Conservation (phyloP, 2,329 filamentous ascomycete genomes). For the Ascochyta rabiei region DNA sequence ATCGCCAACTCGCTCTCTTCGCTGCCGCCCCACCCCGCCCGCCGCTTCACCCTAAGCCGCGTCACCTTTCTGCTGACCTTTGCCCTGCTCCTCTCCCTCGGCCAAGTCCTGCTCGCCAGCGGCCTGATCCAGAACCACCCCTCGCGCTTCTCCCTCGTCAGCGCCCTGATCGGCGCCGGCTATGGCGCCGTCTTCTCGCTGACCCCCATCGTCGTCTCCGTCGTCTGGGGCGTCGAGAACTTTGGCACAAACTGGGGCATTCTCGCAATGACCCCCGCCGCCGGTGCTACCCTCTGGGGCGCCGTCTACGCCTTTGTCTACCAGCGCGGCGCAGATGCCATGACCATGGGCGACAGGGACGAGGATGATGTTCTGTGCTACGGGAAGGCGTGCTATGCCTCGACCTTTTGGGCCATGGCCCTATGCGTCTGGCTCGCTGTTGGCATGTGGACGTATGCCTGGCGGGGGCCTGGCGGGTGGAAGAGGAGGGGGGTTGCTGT, state of each 20-base stretch:
- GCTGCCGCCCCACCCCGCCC: slow-evolving; percentile 27
- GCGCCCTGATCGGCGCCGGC: slow-evolving; percentile 82
- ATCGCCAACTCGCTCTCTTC: slow-evolving; percentile 50
- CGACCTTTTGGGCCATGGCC: slow-evolving; percentile 86
- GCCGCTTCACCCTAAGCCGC: slow-evolving; percentile 70
- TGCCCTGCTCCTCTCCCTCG: slow-evolving; percentile 72
- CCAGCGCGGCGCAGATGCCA: slow-evolving; percentile 65
- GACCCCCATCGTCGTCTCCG: slow-evolving; percentile 89
- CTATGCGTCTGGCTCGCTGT: slow-evolving; percentile 79
- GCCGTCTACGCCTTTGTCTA: slow-evolving; percentile 85
- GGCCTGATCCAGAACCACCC: slow-evolving; percentile 76
- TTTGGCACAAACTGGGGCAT: slow-evolving; percentile 99
- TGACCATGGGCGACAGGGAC: slow-evolving; percentile 37
- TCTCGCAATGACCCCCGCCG: slow-evolving; percentile 86
- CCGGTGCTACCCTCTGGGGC: slow-evolving; percentile 89
- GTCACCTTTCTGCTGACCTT: slow-evolving; percentile 80
- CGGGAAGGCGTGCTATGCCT: slow-evolving; percentile 79
- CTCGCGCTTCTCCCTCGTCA: slow-evolving; percentile 84
- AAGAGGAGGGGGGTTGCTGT: slow-evolving; percentile 75
- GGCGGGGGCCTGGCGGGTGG: slow-evolving; percentile 81
- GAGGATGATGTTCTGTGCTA: slow-evolving; percentile 70
- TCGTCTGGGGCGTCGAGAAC: slow-evolving; percentile 98
- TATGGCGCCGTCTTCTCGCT: slow-evolving; percentile 92
- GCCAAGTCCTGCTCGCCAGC: slow-evolving; percentile 78
- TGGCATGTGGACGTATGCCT: slow-evolving; percentile 75